phyloP scores from a whole-genome alignment of 768 basidiomycete species.

The Tricholoma sp. region DNA sequence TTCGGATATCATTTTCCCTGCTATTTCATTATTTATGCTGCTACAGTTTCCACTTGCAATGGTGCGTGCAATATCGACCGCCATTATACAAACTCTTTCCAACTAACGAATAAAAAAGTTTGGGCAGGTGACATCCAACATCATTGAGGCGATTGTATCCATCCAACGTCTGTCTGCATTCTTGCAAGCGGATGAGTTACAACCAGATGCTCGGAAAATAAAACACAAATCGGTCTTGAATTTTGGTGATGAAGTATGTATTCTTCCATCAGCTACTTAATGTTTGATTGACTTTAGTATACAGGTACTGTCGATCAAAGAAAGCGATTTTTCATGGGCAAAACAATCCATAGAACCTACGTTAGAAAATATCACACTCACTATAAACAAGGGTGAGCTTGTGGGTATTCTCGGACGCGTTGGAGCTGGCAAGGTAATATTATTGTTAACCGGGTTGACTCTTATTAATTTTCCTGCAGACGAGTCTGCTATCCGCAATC shows the following conservation, averaged over 20 bases:
- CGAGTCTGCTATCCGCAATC: conserved; percentile 71
- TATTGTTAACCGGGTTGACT: neutral
- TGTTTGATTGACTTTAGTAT: neutral
- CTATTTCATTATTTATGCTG: conserved; percentile 85
- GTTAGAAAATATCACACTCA: conserved; percentile 73
- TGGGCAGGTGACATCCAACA: conserved; percentile 66
- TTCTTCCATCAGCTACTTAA: neutral
- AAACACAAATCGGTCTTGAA: conserved; percentile 36
- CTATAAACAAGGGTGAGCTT: conserved; percentile 77
- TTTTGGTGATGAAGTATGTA: conserved; percentile 54
- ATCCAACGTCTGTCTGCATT: conserved; percentile 74
- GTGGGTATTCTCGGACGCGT: conserved; percentile 85
- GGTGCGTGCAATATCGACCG: conserved; percentile 35
- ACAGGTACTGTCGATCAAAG: conserved; percentile 60
- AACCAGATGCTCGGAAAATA: conserved; percentile 65
- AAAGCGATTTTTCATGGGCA: conserved; percentile 83
- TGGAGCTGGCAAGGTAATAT: conserved; percentile 77
- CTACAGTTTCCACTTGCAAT: conserved; percentile 83
- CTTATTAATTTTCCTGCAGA: conserved; percentile 30
- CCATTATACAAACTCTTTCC: neutral
- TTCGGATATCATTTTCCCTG: conserved; percentile 92
- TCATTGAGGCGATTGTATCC: conserved; percentile 85
- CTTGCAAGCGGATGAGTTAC: conserved; percentile 74
- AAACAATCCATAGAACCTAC: conserved; percentile 51
- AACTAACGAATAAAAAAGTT: conserved; percentile 38